Evolutionary conservation across 2,329 filamentous ascomycete species (phyloP).

Genomic region (Ustulina deusta): DNA sequence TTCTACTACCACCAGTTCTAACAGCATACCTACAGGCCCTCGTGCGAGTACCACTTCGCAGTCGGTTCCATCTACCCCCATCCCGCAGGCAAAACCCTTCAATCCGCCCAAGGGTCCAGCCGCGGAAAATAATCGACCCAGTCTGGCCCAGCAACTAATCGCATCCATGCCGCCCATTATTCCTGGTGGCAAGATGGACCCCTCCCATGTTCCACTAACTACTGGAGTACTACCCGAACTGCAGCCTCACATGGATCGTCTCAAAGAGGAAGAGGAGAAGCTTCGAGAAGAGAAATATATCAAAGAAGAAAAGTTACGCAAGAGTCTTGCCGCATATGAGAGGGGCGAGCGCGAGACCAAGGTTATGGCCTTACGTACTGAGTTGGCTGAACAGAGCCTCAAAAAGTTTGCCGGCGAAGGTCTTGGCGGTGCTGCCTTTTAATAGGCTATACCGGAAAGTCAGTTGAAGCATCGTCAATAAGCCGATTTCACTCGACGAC

Average conservation of each 20-base stretch:
- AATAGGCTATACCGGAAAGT: constrained; percentile 10
- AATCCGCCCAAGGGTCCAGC: constrained; percentile 69
- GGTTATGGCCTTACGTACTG: constrained; percentile 66
- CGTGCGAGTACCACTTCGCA: constrained; percentile 48
- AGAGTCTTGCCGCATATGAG: constrained; percentile 66
- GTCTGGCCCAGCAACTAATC: constrained; percentile 65
- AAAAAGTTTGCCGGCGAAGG: constrained; percentile 69
- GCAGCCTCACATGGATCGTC: constrained; percentile 65
- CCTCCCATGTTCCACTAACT: constrained; percentile 57
- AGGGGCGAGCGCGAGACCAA: constrained; percentile 66
- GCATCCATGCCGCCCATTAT: constrained; percentile 64
- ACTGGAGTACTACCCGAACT: constrained; percentile 65
- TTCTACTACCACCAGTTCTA: constrained; percentile 50
- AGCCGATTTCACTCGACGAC: neutral
- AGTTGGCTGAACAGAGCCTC: constrained; percentile 68
- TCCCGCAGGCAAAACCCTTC: constrained; percentile 59
- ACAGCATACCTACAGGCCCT: constrained; percentile 49
- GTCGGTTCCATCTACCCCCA: constrained; percentile 55
- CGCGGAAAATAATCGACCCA: constrained; percentile 53
- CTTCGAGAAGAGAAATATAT: constrained; percentile 64
- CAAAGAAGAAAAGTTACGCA: constrained; percentile 67
- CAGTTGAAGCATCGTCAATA: neutral
- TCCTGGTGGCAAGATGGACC: constrained; percentile 67
- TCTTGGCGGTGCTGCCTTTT: constrained; percentile 67
- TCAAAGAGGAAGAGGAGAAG: constrained; percentile 70